Evolutionary conservation across 1,284 basidiomycete genomes (phyloP).

Genomic region (Trichosporon faecale): DNA sequence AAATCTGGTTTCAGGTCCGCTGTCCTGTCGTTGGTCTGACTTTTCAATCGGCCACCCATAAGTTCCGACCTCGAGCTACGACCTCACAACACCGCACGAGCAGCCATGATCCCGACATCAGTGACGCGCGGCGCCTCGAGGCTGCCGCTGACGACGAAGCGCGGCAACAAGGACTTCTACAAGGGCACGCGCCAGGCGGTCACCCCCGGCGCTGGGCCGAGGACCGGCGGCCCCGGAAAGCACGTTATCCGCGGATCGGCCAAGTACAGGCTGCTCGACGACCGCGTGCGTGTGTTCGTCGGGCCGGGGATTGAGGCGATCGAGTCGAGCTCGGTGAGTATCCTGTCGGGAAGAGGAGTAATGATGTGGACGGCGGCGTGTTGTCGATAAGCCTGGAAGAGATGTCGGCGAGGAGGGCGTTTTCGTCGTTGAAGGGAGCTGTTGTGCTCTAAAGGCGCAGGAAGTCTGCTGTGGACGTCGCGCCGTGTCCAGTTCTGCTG

Average conservation of each 20-base stretch:
- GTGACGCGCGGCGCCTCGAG: slow-evolving; percentile 62
- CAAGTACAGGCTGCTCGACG: slow-evolving; percentile 74
- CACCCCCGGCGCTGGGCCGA: slow-evolving; percentile 66
- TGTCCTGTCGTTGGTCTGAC: background rate
- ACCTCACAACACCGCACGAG: background rate
- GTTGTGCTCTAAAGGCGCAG: too few species aligned
- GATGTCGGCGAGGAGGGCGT: background rate
- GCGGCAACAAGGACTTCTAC: slow-evolving; percentile 89
- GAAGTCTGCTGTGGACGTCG: too few species aligned
- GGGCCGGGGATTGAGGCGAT: slow-evolving; percentile 59
- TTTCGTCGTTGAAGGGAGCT: too few species aligned
- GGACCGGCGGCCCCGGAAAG: slow-evolving; percentile 80
- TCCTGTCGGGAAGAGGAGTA: background rate
- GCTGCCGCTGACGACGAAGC: slow-evolving; percentile 72
- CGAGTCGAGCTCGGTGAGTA: slow-evolving; percentile 21
- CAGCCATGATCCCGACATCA: slow-evolving; percentile 41
- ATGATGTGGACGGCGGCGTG: background rate
- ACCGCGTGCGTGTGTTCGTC: slow-evolving; percentile 76
- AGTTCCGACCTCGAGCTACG: background rate
- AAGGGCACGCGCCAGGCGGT: slow-evolving; percentile 81
- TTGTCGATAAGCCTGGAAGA: background rate
- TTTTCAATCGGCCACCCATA: background rate
- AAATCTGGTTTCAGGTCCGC: background rate
- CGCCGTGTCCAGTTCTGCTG: too few species aligned
- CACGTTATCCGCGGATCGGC: slow-evolving; percentile 70